Base-by-base conservation (phyloP, 2,329 filamentous ascomycete genomes). In the Trichophaea hybrida region DNA sequence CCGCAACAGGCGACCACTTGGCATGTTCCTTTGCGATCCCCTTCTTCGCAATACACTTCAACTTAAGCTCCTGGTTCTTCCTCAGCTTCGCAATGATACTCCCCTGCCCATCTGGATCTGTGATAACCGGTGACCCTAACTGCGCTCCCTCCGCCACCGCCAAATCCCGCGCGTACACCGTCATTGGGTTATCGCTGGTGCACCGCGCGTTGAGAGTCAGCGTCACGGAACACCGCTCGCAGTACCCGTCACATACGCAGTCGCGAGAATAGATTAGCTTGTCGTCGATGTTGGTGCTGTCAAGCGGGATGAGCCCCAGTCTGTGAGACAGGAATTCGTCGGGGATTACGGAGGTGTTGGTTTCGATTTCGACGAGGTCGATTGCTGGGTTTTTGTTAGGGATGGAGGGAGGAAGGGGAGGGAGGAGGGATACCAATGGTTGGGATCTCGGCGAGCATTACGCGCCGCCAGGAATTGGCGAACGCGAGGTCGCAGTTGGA, bases 1-100 rank as follows among this genome's bases (percentile, higher is more conserved):
- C 93, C 44, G 89, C 80, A 38, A 87, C 91, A 1, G 93, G 90
- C 69, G 88, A 86, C 93, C 93, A 98, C 74, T 98, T 98, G 7
- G 93, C 88, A 73, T 98, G 93, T 73, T 98, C 93, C 77, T 98
- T 98, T 40, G 91, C 90, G 65, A 97, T 97, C 1, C 93, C 93
- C 78, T 97, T 97, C 78, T 95, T 96, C 55, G 91, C 93, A 66
- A 96, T 86, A 71, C 91, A 97, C 63, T 81, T 86, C 70, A 98
- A 81, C 72, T 88, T 85, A 62, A 98, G 75, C 73, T 95, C 89
- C 74, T 98, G 93, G 1, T 86, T 88, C 70, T 84, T 85, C 60
- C 91, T 80, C 70, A 98, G 75, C 77, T 97, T 97, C 69, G 86
- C 87, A 66, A 98, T 91, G 67, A 97, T 78, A 49, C 85, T 81